These are phyloP conservation scores for Coemansia furcata DNA, from an alignment of 192 early-diverging fungal genomes.

Conservation along the genomic window DNA sequence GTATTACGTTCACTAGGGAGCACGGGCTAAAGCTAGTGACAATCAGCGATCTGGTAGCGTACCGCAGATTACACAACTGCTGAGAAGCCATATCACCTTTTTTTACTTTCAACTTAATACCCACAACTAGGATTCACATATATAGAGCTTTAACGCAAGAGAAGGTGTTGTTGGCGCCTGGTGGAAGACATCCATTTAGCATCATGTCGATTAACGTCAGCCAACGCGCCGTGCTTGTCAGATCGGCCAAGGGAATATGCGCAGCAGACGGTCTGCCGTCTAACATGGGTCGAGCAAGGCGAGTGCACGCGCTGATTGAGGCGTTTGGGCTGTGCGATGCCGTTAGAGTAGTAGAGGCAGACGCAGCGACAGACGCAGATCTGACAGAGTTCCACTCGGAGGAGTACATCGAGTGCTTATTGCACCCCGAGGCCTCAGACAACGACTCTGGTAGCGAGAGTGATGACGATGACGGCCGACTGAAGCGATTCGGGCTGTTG, in stretches of 20 bases:
- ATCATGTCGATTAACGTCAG: not conserved
- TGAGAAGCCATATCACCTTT: not conserved
- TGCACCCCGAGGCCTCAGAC: not conserved
- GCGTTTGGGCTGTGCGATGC: slow-evolving; percentile 20
- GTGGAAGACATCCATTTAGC: not conserved
- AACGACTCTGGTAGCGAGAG: slow-evolving; percentile 1
- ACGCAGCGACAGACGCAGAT: slow-evolving; percentile 11
- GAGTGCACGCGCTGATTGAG: slow-evolving; percentile 47
- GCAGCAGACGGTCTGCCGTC: slow-evolving; percentile 46
- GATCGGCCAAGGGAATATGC: slow-evolving; percentile 29
- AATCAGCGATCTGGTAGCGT: slow-evolving; percentile 81
- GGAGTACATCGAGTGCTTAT: slow-evolving; percentile 30
- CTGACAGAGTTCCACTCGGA: slow-evolving; percentile 35
- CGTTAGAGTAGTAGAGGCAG: slow-evolving; percentile 22
- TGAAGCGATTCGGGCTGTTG: slow-evolving; percentile 32
- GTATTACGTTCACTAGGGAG: slow-evolving; percentile 78
- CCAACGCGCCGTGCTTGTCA: slow-evolving; percentile 18
- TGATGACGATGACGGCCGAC: not conserved
- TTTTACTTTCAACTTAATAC: not conserved
- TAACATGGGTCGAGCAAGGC: slow-evolving; percentile 35
- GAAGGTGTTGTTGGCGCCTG: not conserved
- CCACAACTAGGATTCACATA: not conserved
- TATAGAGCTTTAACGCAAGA: not conserved
- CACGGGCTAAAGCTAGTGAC: slow-evolving; percentile 85
- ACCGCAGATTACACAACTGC: slow-evolving; percentile 54